phyloP scores from a whole-genome alignment of 202 grass and related monocot species.

The Musa balbisiana region DNA sequence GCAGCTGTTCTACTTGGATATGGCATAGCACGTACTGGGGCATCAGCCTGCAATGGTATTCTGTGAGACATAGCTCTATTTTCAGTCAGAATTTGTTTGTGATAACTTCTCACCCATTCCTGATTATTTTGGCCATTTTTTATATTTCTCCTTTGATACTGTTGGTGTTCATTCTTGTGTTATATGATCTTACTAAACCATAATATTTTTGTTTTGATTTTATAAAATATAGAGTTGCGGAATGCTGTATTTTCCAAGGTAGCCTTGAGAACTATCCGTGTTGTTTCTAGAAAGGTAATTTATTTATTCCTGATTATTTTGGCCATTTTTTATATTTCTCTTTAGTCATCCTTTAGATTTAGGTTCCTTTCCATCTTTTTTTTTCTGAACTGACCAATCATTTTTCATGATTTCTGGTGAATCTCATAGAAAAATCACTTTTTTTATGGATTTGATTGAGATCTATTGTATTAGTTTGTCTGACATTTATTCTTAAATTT shows the following conservation, averaged over 20 bases:
- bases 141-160: neutral
- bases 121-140: neutral
- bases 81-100: neutral
- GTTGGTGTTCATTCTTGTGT: neutral
- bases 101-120: neutral
- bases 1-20: constrained; percentile 96
- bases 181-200: neutral
- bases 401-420: neutral
- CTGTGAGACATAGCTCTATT: neutral
- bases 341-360: neutral
- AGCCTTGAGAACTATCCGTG: constrained; percentile 81
- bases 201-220: constrained; percentile 6
- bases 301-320: no score
- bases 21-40: constrained; percentile 89
- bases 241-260: constrained; percentile 98
- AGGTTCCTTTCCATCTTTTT: neutral
- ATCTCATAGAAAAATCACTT: neutral
- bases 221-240: constrained; percentile 53
- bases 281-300: constrained; percentile 80
- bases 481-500: constrained; percentile 37
- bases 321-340: no score
- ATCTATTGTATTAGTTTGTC: constrained; percentile 19
- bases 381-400: neutral
- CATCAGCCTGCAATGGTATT: constrained; percentile 84
- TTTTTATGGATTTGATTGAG: neutral